Conservation (phyloP, 179 eudicot species). For the Spinacia oleracea region DNA sequence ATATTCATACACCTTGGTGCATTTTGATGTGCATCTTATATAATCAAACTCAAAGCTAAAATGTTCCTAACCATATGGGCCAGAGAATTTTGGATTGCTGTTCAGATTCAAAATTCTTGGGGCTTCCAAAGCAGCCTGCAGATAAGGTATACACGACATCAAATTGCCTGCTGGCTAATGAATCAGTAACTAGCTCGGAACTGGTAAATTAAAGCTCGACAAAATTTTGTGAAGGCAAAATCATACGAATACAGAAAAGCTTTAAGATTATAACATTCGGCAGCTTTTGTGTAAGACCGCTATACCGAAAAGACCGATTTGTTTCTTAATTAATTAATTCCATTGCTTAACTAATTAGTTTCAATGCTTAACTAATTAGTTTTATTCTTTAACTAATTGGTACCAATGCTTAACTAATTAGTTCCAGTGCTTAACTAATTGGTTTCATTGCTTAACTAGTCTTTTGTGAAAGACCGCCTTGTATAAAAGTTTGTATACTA, state of each 20-base stretch:
- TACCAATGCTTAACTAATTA: too few relatives aligned
- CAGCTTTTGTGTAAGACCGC: too few relatives aligned
- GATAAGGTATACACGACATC: not conserved
- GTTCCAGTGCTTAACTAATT: too few relatives aligned
- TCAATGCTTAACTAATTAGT: too few relatives aligned
- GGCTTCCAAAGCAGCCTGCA: conserved; percentile 90
- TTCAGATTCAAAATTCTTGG: conserved; percentile 70
- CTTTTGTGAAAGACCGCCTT: too few relatives aligned
- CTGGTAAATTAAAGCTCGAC: not conserved
- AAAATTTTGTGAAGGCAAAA: not conserved
- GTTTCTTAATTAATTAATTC: too few relatives aligned
- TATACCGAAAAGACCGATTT: too few relatives aligned
- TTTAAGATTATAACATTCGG: not conserved
- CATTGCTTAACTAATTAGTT: too few relatives aligned
- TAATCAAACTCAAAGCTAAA: not conserved
- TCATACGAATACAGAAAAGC: not conserved
- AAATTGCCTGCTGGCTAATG: not conserved
- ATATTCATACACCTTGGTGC: not conserved
- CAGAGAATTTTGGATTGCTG: conserved; percentile 62
- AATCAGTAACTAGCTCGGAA: not conserved
- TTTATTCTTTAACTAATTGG: too few relatives aligned
- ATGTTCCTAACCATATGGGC: conserved; percentile 66
- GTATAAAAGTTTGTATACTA: too few relatives aligned
- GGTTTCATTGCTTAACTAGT: too few relatives aligned
- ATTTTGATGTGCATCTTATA: not conserved